Conservation (phyloP, 2,329 filamentous ascomycete species). For the Penicillium oxalicum region DNA sequence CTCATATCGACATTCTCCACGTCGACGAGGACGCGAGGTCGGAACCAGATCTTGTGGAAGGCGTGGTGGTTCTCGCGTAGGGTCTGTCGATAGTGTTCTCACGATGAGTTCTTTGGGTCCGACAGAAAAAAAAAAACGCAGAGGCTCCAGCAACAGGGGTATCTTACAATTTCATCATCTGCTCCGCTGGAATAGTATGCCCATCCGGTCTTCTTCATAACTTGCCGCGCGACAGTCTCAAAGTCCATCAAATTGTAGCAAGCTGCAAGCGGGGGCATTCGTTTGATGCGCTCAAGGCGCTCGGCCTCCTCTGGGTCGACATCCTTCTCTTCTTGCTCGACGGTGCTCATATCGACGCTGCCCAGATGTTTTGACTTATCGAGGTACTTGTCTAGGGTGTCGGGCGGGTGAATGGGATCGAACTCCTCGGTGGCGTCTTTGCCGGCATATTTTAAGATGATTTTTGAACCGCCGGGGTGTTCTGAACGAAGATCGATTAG, state of each 20-base stretch:
- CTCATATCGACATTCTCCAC: constrained; percentile 80
- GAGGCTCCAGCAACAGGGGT: no score
- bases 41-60: constrained; percentile 97
- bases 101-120: no score
- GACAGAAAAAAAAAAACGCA: constrained; percentile 5
- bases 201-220: constrained; percentile 97
- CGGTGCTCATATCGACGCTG: constrained; percentile 80
- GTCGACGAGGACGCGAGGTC: constrained; percentile 80
- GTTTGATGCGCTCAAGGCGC: constrained; percentile 65
- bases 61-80: constrained; percentile 92
- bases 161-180: constrained; percentile 73
- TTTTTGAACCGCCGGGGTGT: constrained; percentile 82
- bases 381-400: constrained; percentile 77
- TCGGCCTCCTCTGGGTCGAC: constrained; percentile 66
- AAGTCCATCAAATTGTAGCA: constrained; percentile 96
- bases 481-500: constrained; percentile 44
- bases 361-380: constrained; percentile 81
- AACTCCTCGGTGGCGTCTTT: constrained; percentile 92
- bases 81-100: constrained; percentile 51
- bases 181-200: constrained; percentile 95
- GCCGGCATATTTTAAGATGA: constrained; percentile 94
- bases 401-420: constrained; percentile 81
- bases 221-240: constrained; percentile 78
- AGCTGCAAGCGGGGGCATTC: constrained; percentile 74
- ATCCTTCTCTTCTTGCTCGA: constrained; percentile 60